A percentile compares a stretch with the other conserved stretches of the same genome.
Evolutionary conservation across 352 stramenopile species (phyloP).

Genomic region (Globisporangium parvum): DNA sequence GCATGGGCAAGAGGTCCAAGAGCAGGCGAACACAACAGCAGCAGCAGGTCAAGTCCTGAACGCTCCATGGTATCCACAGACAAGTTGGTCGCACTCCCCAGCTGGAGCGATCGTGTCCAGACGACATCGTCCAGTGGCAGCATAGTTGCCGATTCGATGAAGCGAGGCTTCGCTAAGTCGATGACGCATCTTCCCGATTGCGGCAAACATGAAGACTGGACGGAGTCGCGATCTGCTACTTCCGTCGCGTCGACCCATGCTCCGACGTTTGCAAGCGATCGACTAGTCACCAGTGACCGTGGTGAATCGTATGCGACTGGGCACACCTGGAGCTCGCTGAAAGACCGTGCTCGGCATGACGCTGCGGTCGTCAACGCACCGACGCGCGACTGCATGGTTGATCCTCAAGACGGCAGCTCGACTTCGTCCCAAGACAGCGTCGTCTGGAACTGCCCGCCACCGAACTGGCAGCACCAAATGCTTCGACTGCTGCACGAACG

Average conservation of each 20-base stretch:
- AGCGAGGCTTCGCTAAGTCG: neutral
- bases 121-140: no score
- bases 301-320: no score
- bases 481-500: constrained; percentile 13
- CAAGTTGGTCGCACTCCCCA: no score
- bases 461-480: constrained; percentile 37
- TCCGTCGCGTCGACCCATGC: neutral
- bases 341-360: neutral
- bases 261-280: neutral
- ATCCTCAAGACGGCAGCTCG: neutral
- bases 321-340: no score
- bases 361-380: neutral
- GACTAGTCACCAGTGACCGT: neutral
- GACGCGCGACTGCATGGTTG: neutral
- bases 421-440: constrained; percentile 37
- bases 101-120: no score
- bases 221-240: neutral
- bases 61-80: no score
- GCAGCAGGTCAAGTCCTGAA: no score
- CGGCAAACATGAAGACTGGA: neutral
- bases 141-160: no score
- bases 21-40: no score
- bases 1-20: no score
- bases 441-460: constrained; percentile 23
- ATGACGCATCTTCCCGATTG: neutral